Conservation (phyloP, 331 rosid species). For the Dryas integrifolia region DNA sequence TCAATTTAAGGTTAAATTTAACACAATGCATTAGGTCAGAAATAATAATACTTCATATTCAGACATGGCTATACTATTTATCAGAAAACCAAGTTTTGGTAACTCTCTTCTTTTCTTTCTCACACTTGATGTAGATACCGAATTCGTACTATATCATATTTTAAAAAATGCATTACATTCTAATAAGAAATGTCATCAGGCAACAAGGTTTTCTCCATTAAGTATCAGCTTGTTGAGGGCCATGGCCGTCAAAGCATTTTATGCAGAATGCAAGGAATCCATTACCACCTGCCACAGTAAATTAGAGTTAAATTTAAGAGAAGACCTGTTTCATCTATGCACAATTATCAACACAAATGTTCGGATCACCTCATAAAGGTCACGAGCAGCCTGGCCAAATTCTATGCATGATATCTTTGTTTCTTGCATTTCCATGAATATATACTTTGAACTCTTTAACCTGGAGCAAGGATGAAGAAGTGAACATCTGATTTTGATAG, state of each 20-base stretch:
- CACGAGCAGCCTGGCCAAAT: slow-evolving; percentile 70
- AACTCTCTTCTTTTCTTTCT: neutral
- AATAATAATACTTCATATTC: neutral
- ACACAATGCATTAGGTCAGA: neutral
- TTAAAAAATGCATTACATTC: neutral
- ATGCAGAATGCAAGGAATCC: neutral
- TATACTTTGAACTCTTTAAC: slow-evolving; percentile 69
- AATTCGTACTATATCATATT: neutral
- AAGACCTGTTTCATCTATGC: slow-evolving; percentile 7
- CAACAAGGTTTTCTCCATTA: neutral
- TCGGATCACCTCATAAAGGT: neutral
- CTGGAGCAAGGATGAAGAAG: slow-evolving; percentile 35
- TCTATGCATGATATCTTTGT: slow-evolving; percentile 37
- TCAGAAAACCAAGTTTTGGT: neutral
- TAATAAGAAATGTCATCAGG: neutral
- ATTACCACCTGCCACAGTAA: neutral
- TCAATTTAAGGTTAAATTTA: neutral
- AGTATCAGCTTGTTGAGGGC: neutral
- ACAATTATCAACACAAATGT: neutral
- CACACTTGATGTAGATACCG: neutral
- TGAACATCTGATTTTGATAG: neutral
- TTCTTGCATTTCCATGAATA: slow-evolving; percentile 56
- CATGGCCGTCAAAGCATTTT: neutral
- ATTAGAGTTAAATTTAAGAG: neutral
- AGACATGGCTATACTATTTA: neutral